Evolutionary conservation across 345 rosid species (phyloP), one percentile per base, ranked within the genome.

Genomic region (Populus tremula): DNA sequence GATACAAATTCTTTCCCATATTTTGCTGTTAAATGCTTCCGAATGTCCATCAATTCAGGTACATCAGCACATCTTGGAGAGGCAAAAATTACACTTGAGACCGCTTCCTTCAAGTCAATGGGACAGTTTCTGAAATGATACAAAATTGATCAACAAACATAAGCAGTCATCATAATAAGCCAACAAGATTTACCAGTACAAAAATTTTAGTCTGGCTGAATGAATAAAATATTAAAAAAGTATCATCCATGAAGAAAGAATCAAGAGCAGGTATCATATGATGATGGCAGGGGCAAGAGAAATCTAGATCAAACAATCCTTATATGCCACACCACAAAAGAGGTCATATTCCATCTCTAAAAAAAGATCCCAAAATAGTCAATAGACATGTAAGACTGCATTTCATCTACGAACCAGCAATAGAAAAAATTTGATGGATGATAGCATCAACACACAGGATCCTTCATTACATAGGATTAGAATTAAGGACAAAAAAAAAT

Each of bases 1-100:
- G 91, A 71, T 45, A 84, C 87, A 77, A 92, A 96, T 56, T 91
- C 97, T 80, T 93, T 96, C 47, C 99, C 99, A 86, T 92, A 96
- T 85, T 96, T 96, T 25, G 94, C 87, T 0, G 89, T 73, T 76
- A 96, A 87, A 35, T 88, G 92, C 85, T 92, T 96, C 64, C 88
- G 87, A 27, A 85, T 81, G 82, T 96, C 97, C 77, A 84, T 77
- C 54, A 96, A 88, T 75, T 96, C 99, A 1, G 89, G 84, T 67
- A 92, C 71, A 77, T 96, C 99, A 35, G 92, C 88, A 79, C 96
- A 89, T 85, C 97, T 89, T 21, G 93, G 90, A 38, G 97, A 87
- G 29, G 98, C 97, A 80, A 89, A 96, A 63, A 89, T 75, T 68
- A 89, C 85, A 80, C 94, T 89, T 3, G 92, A 67, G 36, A 90